phyloP scores from a whole-genome alignment of 208 protist species.

The Trichomonas vaginalis region DNA sequence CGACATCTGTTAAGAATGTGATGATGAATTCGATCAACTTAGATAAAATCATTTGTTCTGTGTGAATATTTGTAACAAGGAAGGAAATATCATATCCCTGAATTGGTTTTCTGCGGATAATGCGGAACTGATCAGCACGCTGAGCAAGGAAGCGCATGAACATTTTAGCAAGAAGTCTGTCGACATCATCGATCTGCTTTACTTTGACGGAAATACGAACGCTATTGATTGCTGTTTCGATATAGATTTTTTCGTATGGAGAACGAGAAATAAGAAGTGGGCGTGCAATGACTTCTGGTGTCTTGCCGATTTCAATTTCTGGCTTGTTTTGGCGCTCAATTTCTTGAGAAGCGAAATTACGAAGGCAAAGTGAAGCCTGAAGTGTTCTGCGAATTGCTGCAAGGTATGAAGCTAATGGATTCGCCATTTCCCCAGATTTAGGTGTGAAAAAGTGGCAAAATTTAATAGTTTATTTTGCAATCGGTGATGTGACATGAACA shows the following conservation, averaged over 20 bases:
- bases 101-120: slow-evolving; percentile 72
- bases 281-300: slow-evolving; percentile 29
- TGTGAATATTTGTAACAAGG: slow-evolving; percentile 83
- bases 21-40: slow-evolving; percentile 85
- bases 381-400: slow-evolving; percentile 63
- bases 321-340: slow-evolving; percentile 93
- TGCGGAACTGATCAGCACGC: slow-evolving; percentile 72
- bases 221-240: slow-evolving; percentile 81
- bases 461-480: too few relatives aligned
- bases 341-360: slow-evolving; percentile 72
- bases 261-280: slow-evolving; percentile 42
- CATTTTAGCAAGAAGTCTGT: slow-evolving; percentile 64
- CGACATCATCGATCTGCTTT: slow-evolving; percentile 73
- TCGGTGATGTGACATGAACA: too few relatives aligned
- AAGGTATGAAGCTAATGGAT: not conserved
- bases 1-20: slow-evolving; percentile 73
- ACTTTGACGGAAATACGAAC: slow-evolving; percentile 66
- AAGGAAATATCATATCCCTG: slow-evolving; percentile 81
- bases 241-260: slow-evolving; percentile 63
- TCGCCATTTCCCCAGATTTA: too few relatives aligned
- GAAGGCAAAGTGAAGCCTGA: slow-evolving; percentile 74
- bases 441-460: too few relatives aligned
- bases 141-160: slow-evolving; percentile 75
- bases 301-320: slow-evolving; percentile 65
- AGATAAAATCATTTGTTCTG: slow-evolving; percentile 68